phyloP scores from a whole-genome alignment of 2,329 filamentous ascomycete genomes.

The Aspergillus terreus region DNA sequence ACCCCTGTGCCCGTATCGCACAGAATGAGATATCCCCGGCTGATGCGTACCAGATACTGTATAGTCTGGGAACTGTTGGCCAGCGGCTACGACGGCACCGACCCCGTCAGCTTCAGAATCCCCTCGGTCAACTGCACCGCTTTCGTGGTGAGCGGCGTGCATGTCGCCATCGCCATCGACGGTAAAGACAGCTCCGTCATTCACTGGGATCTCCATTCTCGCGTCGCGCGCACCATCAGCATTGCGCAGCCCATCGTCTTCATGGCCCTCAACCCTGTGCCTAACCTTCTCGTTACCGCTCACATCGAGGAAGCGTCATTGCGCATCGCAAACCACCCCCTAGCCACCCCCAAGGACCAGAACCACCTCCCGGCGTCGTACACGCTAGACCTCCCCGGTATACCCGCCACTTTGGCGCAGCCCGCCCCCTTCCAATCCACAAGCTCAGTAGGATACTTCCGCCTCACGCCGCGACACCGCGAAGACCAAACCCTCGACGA shows the following conservation, averaged over 20 bases:
- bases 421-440: neutral
- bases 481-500: too few species aligned
- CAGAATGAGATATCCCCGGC: neutral
- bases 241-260: constrained; percentile 7
- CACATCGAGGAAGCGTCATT: constrained; percentile 9
- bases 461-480: neutral
- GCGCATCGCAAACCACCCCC: constrained; percentile 11
- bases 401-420: constrained; percentile 1
- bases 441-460: neutral
- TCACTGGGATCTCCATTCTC: constrained; percentile 20
- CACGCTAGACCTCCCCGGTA: constrained; percentile 3
- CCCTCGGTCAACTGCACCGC: constrained; percentile 15
- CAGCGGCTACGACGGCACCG: constrained; percentile 7
- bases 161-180: constrained; percentile 19
- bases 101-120: constrained; percentile 24
- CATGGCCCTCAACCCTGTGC: constrained; percentile 13
- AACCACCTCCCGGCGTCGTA: neutral
- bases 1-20: neutral
- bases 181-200: constrained; percentile 13
- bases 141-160: constrained; percentile 19
- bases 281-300: constrained; percentile 16
- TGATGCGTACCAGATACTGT: constrained; percentile 20
- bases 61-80: constrained; percentile 25
- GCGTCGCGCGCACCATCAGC: constrained; percentile 12
- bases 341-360: neutral